These are phyloP conservation scores for Peronospora farinosa DNA, from an alignment of 352 stramenopile genomes.

Conservation along the genomic window DNA sequence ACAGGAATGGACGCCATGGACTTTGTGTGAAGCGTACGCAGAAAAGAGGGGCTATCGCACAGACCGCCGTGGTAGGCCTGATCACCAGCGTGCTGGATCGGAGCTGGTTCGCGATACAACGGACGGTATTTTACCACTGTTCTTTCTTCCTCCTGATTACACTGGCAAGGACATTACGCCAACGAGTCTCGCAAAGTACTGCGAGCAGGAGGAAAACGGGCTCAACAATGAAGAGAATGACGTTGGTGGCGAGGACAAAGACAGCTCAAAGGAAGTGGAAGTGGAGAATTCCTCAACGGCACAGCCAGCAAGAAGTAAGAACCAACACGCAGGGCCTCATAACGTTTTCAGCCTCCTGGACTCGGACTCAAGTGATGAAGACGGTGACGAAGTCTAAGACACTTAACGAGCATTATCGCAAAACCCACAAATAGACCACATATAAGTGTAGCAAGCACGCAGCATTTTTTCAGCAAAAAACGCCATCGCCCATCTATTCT, in stretches of 20 bases:
- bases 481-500: constrained; percentile 9
- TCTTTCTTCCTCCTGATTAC: constrained; percentile 76
- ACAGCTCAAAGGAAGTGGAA: constrained; percentile 18
- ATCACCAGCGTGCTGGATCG: constrained; percentile 73
- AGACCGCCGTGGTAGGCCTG: constrained; percentile 64
- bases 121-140: constrained; percentile 74
- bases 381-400: constrained; percentile 28
- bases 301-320: constrained; percentile 7
- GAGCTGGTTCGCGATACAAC: constrained; percentile 79
- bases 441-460: constrained; percentile 8
- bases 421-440: constrained; percentile 10
- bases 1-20: constrained; percentile 81
- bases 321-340: constrained; percentile 39
- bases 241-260: constrained; percentile 18
- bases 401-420: not conserved
- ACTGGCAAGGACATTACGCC: constrained; percentile 43
- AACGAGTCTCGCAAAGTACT: constrained; percentile 33
- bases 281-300: constrained; percentile 12
- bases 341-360: constrained; percentile 81
- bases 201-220: constrained; percentile 20
- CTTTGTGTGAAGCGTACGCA: constrained; percentile 76
- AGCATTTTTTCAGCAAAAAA: constrained; percentile 2
- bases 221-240: constrained; percentile 10
- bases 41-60: constrained; percentile 79
- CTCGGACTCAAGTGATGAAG: constrained; percentile 75